Evolutionary conservation across 257 asterid species (phyloP), one percentile per base, ranked within the genome.

Genomic region (Orobanche coerulescens): DNA sequence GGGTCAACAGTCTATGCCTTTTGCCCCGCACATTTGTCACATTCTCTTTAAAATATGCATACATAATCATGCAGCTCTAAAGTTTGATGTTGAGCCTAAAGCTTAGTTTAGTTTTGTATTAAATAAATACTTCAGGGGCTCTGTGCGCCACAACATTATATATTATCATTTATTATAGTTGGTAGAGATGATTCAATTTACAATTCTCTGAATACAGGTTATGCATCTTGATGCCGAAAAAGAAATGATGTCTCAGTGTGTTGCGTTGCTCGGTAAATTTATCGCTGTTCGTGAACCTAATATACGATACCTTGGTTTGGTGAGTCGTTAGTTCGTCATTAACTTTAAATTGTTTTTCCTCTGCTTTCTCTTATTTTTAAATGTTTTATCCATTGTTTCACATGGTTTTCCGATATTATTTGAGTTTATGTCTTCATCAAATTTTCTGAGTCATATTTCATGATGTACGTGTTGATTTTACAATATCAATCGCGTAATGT

Each of bases 181-280:
- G 40, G 20, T 49, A 31, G 1, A 42, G 60, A 56, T 47, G 39
- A 31, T 36, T 48, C 20, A 43, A 58, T 55, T 24, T 53, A 33
- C 52, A 68, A 37, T 62, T 71, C 61, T 33, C 19, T 43, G 48
- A 20, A 59, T 54, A 74, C 72, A 90, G 97, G 97, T 90, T 82
- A 90, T 90, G 97, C 97, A 90, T 82, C 95, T 90, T 66, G 97
- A 90, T 83, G 97, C 97, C 4, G 97, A 90, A 71, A 87, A 84
- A 71, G 97, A 90, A 75, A 90, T 90, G 96, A 90, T 90, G 94
- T 90, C 96, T 48, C 97, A 90, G 66, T 90, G 97, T 85, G 95
- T 90, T 70, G 97, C 97, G 36, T 66, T 90, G 79, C 96, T 90
- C 47, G 97, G 97, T 68, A 90, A 90, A 80, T 90, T 90, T 76